Conservation (phyloP, 1,139 yeast genomes). For the Kluyveromyces marxianus region DNA sequence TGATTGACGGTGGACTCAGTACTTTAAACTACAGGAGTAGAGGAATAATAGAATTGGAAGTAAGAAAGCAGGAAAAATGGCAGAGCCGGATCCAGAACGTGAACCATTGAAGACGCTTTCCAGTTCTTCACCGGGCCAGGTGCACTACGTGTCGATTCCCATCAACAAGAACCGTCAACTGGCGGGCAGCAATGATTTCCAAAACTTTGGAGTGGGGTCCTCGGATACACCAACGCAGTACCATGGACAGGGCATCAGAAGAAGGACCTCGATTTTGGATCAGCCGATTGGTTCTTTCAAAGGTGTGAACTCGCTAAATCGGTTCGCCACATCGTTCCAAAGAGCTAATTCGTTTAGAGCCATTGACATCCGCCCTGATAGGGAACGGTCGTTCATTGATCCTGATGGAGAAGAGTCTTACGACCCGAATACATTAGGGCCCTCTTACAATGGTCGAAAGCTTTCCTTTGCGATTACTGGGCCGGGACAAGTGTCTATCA, state of each 20-base stretch:
- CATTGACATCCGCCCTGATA: conserved; percentile 39
- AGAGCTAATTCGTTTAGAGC: conserved; percentile 69
- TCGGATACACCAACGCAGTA: conserved; percentile 6
- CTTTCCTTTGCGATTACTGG: conserved; percentile 43
- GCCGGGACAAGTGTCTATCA: conserved; percentile 16
- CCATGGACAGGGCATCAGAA: conserved; percentile 7
- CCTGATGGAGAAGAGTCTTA: conserved; percentile 53
- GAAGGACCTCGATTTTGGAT: conserved; percentile 29
- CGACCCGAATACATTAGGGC: conserved; percentile 67
- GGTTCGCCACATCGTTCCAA: conserved; percentile 71
- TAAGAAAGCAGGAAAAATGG: background rate
- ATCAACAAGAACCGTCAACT: conserved; percentile 14
- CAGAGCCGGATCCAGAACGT: conserved; percentile 10
- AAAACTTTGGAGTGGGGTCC: background rate
- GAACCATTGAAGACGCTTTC: conserved; percentile 11
- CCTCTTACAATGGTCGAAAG: conserved; percentile 56
- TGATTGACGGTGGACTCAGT: too few relatives aligned
- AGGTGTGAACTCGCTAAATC: conserved; percentile 62
- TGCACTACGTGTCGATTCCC: conserved; percentile 31
- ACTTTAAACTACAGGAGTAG: too few relatives aligned
- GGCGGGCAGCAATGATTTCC: background rate
- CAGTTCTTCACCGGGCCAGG: conserved; percentile 9
- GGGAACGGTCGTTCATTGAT: conserved; percentile 41
- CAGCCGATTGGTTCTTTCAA: conserved; percentile 36
- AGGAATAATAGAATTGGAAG: too few relatives aligned